A percentile compares a stretch with the other conserved stretches of the same genome.
These are phyloP conservation scores for Aureobasidium lini DNA, from an alignment of 2,329 filamentous ascomycete species.

Conservation along the genomic window DNA sequence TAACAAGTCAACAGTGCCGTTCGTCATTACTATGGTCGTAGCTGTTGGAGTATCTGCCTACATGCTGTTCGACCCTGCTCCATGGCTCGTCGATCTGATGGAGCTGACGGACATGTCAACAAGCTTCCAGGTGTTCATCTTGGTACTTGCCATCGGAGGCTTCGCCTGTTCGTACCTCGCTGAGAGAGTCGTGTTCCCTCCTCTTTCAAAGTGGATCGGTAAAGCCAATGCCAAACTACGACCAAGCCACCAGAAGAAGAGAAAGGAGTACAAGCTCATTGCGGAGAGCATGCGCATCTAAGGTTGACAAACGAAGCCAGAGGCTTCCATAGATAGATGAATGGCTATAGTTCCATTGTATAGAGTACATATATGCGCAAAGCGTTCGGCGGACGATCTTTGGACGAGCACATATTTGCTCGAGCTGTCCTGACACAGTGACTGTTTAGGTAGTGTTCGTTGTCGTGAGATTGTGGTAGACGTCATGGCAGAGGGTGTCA, in stretches of 20 bases:
- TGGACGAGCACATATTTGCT: no score
- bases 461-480: no score
- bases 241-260: constrained; percentile 59
- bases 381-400: not conserved
- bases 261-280: constrained; percentile 83
- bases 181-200: constrained; percentile 64
- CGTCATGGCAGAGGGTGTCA: no score
- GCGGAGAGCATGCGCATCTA: constrained; percentile 48
- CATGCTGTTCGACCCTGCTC: constrained; percentile 70
- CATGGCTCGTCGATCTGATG: constrained; percentile 68
- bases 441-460: no score
- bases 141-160: constrained; percentile 62
- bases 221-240: constrained; percentile 49
- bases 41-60: constrained; percentile 63
- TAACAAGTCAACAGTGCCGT: constrained; percentile 56
- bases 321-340: not conserved
- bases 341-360: not conserved
- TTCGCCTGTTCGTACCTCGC: constrained; percentile 62
- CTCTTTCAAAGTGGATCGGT: constrained; percentile 61
- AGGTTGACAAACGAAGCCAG: not conserved
- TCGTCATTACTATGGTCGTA: constrained; percentile 66
- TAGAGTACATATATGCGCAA: constrained; percentile 2
- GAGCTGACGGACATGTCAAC: constrained; percentile 70
- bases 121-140: constrained; percentile 64
- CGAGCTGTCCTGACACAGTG: no score